Evolutionary conservation across 169 alveolate genomes (phyloP), one percentile per base, ranked within the genome.

Genomic region (Plasmodium coatneyi): DNA sequence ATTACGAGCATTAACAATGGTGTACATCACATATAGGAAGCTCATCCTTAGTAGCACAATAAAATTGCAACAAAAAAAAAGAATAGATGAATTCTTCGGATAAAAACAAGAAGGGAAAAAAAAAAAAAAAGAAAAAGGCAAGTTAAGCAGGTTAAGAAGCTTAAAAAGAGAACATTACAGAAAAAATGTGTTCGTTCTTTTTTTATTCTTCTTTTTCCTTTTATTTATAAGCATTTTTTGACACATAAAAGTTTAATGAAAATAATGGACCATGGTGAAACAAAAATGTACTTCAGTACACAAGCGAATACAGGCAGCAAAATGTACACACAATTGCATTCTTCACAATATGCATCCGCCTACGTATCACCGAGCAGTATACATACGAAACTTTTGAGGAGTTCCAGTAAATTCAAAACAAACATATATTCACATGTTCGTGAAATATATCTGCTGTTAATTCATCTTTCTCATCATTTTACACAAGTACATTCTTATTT

Each of bases 21-120:
- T 36, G 28, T 22, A 79, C 56, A 43, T 6, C 5, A 7, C 36
- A 81, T 52, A 81, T 19, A 54, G 60, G 74, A 56, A 22, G 25
- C 25, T 52, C 14, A 81, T 28, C 7, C 70, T 81, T 81, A 81
- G 71, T 54, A 30, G 32, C 41, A 49, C 28, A 25, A 49, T 14
- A 49, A 49, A 56, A 22, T 14, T 30, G 14, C 49, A 25, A 16
- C 70, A 36, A 12, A 82, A 36, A 12, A 66, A 83, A 19, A 83
- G 0, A 71, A 30, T 16, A 9, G 12, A 83, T 34, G 32, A 71
- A 70, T 10, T 70, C 12, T 70, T 36, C 52, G 72, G 82, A 14
- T 28, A 81, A 81, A 41, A 81, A 41, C 89, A 52, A 56, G 28
- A 52, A 81, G 12, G 32, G 41, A 6, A 6, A 81, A 52, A 81